A percentile compares a stretch with the other conserved stretches of the same genome.
These are phyloP conservation scores for Sclerospora graminicola DNA, from an alignment of 352 stramenopile species.

Conservation along the genomic window DNA sequence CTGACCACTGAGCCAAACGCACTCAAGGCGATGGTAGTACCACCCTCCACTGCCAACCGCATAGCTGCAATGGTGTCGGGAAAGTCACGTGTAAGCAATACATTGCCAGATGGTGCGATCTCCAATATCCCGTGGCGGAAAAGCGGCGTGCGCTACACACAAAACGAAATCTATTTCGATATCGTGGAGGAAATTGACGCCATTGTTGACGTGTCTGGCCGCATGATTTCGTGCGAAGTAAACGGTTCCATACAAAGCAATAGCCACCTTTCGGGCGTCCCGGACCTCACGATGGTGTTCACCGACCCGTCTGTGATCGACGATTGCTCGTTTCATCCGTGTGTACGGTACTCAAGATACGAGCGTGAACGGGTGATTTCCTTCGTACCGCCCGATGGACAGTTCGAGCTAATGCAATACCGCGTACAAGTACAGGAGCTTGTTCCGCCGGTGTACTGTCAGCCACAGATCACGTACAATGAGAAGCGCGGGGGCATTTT, in stretches of 20 bases:
- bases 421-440: conserved; percentile 76
- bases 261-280: conserved; percentile 92
- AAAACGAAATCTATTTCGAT: conserved; percentile 99
- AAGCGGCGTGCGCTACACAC: conserved; percentile 90
- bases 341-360: conserved; percentile 93
- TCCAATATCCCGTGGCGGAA: conserved; percentile 97
- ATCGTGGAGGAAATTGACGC: conserved; percentile 97
- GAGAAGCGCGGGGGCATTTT: conserved; percentile 57
- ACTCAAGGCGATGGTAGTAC: conserved; percentile 94
- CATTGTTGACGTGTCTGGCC: conserved; percentile 89
- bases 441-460: conserved; percentile 82
- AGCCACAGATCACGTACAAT: conserved; percentile 79
- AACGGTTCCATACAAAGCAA: conserved; percentile 93
- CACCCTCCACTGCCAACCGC: conserved; percentile 88
- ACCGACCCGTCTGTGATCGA: conserved; percentile 94
- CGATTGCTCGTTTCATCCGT: conserved; percentile 98
- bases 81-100: conserved; percentile 87
- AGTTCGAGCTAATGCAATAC: conserved; percentile 92
- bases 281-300: conserved; percentile 95
- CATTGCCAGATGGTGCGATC: conserved; percentile 85
- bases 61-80: conserved; percentile 85
- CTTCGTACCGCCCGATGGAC: conserved; percentile 96
- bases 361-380: conserved; percentile 93
- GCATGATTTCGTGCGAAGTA: conserved; percentile 92
- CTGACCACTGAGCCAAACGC: conserved; percentile 96